phyloP scores from a whole-genome alignment of 2,329 filamentous ascomycete genomes.

The Laburnicola sp. region DNA sequence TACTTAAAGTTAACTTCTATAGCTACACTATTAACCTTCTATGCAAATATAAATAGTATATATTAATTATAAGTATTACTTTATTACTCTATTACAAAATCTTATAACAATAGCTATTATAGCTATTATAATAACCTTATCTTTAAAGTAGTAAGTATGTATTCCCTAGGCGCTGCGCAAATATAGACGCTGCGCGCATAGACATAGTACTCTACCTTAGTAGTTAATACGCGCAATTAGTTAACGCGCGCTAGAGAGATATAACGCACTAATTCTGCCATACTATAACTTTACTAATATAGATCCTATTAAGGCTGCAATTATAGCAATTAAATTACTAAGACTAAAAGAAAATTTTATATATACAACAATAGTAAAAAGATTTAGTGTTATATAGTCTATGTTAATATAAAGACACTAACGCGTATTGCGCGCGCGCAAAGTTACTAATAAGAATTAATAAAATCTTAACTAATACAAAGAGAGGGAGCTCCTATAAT shows the following conservation, averaged over 20 bases:
- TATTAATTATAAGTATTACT: no score
- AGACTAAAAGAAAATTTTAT: conserved; percentile 3
- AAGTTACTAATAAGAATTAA: not conserved
- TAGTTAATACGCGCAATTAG: not conserved
- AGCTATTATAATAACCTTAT: no score
- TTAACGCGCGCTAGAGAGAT: not conserved
- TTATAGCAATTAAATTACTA: conserved; percentile 12
- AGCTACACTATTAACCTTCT: no score
- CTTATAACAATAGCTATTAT: no score
- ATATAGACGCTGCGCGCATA: no score
- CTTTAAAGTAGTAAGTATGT: no score
- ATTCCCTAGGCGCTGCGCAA: no score
- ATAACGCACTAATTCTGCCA: not conserved
- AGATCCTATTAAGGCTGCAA: conserved; percentile 10
- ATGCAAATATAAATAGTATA: no score
- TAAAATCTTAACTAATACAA: no score
- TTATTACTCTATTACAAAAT: no score
- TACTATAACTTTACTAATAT: conserved; percentile 13
- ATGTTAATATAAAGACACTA: conserved; percentile 6
- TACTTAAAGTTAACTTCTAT: no score
- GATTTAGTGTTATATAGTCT: conserved; percentile 8
- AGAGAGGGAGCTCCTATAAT: no score
- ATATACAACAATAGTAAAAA: conserved; percentile 7
- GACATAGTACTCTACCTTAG: not conserved
- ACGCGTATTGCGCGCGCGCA: not conserved